These are phyloP conservation scores for Leavenworthia alabamica DNA, from an alignment of 345 rosid genomes.

Conservation along the genomic window DNA sequence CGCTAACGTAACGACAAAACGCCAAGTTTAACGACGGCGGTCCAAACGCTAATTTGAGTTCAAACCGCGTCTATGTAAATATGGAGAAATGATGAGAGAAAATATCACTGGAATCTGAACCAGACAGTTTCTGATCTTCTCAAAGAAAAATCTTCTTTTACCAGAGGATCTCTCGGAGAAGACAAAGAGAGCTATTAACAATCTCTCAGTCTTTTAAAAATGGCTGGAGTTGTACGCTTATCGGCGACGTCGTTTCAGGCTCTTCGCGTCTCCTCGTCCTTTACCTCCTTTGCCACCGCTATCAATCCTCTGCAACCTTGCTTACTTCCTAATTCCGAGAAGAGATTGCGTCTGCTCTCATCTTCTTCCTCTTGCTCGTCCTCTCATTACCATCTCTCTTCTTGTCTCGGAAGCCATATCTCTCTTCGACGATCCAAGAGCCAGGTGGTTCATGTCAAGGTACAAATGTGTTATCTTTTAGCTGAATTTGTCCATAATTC, in stretches of 20 bases:
- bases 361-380: slow-evolving; percentile 26
- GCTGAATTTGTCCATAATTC: background rate
- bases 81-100: slow-evolving; percentile 12
- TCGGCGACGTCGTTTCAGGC: slow-evolving; percentile 36
- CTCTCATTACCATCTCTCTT: slow-evolving; percentile 10
- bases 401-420: slow-evolving; percentile 3
- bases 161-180: slow-evolving; percentile 22
- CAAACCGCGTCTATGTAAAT: slow-evolving; percentile 16
- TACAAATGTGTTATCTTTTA: background rate
- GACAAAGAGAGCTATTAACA: background rate
- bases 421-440: slow-evolving; percentile 14
- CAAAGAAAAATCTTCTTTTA: background rate
- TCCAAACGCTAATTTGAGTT: slow-evolving; percentile 7
- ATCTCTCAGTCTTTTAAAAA: slow-evolving; percentile 20
- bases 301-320: slow-evolving; percentile 34
- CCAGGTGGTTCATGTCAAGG: slow-evolving; percentile 23
- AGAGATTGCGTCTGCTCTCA: slow-evolving; percentile 35
- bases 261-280: slow-evolving; percentile 39
- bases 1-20: background rate
- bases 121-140: slow-evolving; percentile 33
- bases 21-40: slow-evolving; percentile 17
- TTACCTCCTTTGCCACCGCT: slow-evolving; percentile 35
- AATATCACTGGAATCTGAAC: slow-evolving; percentile 26
- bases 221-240: slow-evolving; percentile 62
- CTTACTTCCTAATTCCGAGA: slow-evolving; percentile 28